Evolutionary conservation across 2,329 filamentous ascomycete species (phyloP), one percentile per base, ranked within the genome.

Genomic region (Helotiales sp.): DNA sequence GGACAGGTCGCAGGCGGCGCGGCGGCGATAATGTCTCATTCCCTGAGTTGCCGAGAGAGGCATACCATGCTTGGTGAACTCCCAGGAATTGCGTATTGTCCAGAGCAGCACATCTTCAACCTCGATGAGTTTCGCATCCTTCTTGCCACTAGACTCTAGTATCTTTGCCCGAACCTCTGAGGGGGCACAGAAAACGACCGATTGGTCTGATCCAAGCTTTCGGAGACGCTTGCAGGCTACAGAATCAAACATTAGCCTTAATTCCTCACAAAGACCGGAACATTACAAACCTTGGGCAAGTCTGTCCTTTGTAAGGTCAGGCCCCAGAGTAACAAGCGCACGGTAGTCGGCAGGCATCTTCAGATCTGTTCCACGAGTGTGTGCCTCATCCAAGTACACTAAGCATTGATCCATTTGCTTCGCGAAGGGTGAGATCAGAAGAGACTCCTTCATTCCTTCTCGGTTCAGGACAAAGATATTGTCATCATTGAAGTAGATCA

Each of bases 161-260:
- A 89, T 85, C 57, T 81, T 82, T 0, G 67, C 70, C 10, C 80
- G 72, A 3, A 90, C 83, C 57, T 91, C 88, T 1, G 75, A 66
- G 0, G 84, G 79, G 1, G 85, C 71, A 54, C 79, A 83, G 51
- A 90, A 90, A 0, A 81, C 73, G 0, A 91, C 79, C 0, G 82
- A 84, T 63, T 92, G 88, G 0, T 86, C 86, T 2, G 82, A 73
- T 0, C 86, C 88, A 0, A 93, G 76, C 58, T 86, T 83, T 10
- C 88, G 72, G 81, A 91, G 85, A n/a, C 88, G 72, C 85, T 89
- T 90, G 58, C 86, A 88, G 0, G 86, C 86, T 83, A 34, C 13
- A 13, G 2, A 53, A 9, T 19, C 10, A 47, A n/a, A 13, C 10
- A 48, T 64, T 48, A 66, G 63, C 34, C 38, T 15, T 25, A 22